Evolutionary conservation across 352 stramenopile genomes (phyloP).

Genomic region (Phytophthora foliorum): DNA sequence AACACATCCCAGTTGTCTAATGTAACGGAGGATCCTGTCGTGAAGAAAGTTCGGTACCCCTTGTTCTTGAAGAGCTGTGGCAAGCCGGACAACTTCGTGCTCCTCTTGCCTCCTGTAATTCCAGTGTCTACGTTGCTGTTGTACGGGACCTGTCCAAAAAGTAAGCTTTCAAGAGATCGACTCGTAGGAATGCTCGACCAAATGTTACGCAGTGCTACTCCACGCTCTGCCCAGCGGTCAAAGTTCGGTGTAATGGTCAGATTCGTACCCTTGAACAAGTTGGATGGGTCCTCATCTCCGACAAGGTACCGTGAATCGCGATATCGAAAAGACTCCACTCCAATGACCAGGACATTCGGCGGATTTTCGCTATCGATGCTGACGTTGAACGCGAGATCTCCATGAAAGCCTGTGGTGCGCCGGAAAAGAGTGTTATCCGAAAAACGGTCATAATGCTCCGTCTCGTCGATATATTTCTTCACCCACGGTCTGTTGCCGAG

Average conservation of each 20-base stretch:
- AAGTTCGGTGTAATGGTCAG: slow-evolving; percentile 51
- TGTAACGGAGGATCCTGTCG: slow-evolving; percentile 43
- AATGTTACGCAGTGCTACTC: slow-evolving; percentile 56
- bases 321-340: slow-evolving; percentile 17
- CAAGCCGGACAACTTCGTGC: slow-evolving; percentile 45
- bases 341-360: slow-evolving; percentile 16
- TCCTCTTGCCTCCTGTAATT: slow-evolving; percentile 42
- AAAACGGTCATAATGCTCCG: slow-evolving; percentile 3
- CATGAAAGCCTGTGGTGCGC: slow-evolving; percentile 15
- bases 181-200: slow-evolving; percentile 68
- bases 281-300: slow-evolving; percentile 29
- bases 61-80: slow-evolving; percentile 57
- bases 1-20: slow-evolving; percentile 61
- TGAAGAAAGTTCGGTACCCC: slow-evolving; percentile 67
- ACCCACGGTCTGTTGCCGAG: not conserved
- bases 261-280: slow-evolving; percentile 39
- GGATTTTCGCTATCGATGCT: slow-evolving; percentile 7
- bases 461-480: slow-evolving; percentile 8
- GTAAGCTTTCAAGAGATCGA: slow-evolving; percentile 57
- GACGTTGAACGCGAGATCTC: slow-evolving; percentile 19
- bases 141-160: slow-evolving; percentile 66
- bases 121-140: slow-evolving; percentile 53
- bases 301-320: slow-evolving; percentile 20
- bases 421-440: slow-evolving; percentile 16
- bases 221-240: slow-evolving; percentile 54